Conservation (phyloP, 2,329 filamentous ascomycete species). For the Cucurbitaria berberidis region DNA sequence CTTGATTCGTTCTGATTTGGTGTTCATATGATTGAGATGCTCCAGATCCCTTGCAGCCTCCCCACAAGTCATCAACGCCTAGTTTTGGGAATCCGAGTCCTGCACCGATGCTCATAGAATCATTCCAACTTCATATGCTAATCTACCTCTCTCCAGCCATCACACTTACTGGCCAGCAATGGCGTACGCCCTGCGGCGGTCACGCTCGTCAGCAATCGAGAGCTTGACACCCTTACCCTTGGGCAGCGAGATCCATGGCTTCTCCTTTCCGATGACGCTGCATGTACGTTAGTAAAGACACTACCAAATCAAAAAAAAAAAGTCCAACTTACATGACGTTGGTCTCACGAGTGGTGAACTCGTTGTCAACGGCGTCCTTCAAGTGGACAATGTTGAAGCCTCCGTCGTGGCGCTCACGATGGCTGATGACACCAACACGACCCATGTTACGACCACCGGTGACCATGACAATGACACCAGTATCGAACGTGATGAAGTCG, state of each 20-base stretch:
- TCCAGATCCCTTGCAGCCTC: slow-evolving; percentile 35
- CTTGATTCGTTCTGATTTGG: slow-evolving; percentile 27
- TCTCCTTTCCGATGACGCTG: slow-evolving; percentile 90
- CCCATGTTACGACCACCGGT: slow-evolving; percentile 99
- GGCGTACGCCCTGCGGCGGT: slow-evolving; percentile 82
- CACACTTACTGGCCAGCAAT: slow-evolving; percentile 58
- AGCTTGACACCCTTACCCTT: slow-evolving; percentile 99
- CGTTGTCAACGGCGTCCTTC: slow-evolving; percentile 99
- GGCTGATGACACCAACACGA: slow-evolving; percentile 99
- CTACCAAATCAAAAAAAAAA: background rate
- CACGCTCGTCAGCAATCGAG: slow-evolving; percentile 97
- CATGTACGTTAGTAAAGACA: slow-evolving; percentile 19
- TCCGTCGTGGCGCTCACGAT: slow-evolving; percentile 99
- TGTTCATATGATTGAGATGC: slow-evolving; percentile 45
- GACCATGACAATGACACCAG: slow-evolving; percentile 96
- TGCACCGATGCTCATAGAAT: slow-evolving; percentile 34
- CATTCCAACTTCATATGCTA: slow-evolving; percentile 36
- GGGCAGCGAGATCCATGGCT: slow-evolving; percentile 99
- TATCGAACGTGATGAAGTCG: slow-evolving; percentile 99
- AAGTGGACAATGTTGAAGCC: slow-evolving; percentile 99
- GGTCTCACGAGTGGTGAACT: slow-evolving; percentile 97
- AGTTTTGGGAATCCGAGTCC: slow-evolving; percentile 38
- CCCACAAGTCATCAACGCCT: slow-evolving; percentile 47
- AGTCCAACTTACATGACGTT: slow-evolving; percentile 76
- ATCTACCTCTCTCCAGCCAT: slow-evolving; percentile 20